phyloP scores from a whole-genome alignment of 2,329 filamentous ascomycete genomes.

The Raffaelea albimanens region DNA sequence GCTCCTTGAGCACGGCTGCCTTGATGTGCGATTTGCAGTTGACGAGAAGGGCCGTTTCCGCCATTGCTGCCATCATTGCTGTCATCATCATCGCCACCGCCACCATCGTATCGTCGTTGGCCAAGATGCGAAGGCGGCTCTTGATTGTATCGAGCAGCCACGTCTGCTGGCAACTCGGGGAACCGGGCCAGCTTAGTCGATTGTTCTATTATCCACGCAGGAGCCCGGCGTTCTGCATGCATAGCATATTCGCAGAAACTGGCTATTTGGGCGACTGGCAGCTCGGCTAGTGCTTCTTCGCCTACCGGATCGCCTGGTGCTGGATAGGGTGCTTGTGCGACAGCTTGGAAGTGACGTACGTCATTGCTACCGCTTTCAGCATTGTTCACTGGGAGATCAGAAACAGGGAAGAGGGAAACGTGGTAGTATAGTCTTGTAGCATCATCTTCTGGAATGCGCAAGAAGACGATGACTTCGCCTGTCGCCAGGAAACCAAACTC shows the following conservation, averaged over 20 bases:
- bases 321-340: conserved; percentile 2
- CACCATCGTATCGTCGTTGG: not conserved
- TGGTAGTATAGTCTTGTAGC: conserved; percentile 5
- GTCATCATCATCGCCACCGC: not conserved
- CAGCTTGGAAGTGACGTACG: not conserved
- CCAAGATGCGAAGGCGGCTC: conserved; percentile 1
- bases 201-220: conserved; percentile 5
- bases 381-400: not conserved
- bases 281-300: conserved; percentile 4
- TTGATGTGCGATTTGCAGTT: not conserved
- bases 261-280: conserved; percentile 4
- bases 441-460: conserved; percentile 7
- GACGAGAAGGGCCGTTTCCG: conserved; percentile 1
- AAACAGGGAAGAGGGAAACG: conserved; percentile 5
- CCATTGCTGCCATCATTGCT: not conserved
- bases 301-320: conserved; percentile 1
- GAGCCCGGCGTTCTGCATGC: conserved; percentile 4
- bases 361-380: not conserved
- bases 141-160: conserved; percentile 1
- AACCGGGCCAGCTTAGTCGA: conserved; percentile 2
- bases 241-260: conserved; percentile 7
- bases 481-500: conserved; percentile 7
- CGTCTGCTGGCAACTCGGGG: conserved; percentile 5
- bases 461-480: conserved; percentile 7
- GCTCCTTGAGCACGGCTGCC: conserved; percentile 1